Conservation (phyloP, 2,329 filamentous ascomycete genomes). For the Stachybotrys echinatus region DNA sequence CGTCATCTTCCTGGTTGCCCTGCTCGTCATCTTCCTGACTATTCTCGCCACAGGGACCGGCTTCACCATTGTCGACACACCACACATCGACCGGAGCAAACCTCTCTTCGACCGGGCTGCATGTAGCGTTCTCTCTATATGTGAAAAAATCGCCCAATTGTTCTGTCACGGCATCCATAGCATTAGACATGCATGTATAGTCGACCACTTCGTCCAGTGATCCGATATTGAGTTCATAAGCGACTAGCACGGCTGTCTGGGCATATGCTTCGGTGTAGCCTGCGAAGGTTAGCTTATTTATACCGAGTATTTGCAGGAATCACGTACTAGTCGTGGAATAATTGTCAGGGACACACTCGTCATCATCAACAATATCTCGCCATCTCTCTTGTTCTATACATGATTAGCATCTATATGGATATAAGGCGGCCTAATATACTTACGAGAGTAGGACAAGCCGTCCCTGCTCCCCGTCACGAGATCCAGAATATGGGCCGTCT, state of each 20-base stretch:
- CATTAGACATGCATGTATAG: conserved; percentile 2
- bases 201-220: not conserved
- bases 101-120: not conserved
- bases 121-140: conserved; percentile 1
- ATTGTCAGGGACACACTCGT: not conserved
- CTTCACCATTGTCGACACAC: conserved; percentile 1
- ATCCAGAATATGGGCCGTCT: conserved; percentile 1
- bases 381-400: conserved; percentile 2
- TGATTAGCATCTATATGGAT: conserved; percentile 1
- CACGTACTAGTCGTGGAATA: conserved; percentile 1
- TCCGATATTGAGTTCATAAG: conserved; percentile 2
- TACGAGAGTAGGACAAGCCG: not conserved
- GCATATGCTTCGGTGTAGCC: conserved; percentile 1
- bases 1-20: not conserved
- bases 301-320: not conserved
- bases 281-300: conserved; percentile 1
- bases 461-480: not conserved
- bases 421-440: not conserved
- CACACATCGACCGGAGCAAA: conserved; percentile 1
- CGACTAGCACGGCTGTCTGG: conserved; percentile 1
- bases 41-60: conserved; percentile 2
- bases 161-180: conserved; percentile 1
- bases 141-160: conserved; percentile 1
- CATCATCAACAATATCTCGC: conserved; percentile 1
- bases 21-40: not conserved